These are phyloP conservation scores for Aureobasidium pullulans DNA, from an alignment of 2,329 filamentous ascomycete species.

Conservation along the genomic window DNA sequence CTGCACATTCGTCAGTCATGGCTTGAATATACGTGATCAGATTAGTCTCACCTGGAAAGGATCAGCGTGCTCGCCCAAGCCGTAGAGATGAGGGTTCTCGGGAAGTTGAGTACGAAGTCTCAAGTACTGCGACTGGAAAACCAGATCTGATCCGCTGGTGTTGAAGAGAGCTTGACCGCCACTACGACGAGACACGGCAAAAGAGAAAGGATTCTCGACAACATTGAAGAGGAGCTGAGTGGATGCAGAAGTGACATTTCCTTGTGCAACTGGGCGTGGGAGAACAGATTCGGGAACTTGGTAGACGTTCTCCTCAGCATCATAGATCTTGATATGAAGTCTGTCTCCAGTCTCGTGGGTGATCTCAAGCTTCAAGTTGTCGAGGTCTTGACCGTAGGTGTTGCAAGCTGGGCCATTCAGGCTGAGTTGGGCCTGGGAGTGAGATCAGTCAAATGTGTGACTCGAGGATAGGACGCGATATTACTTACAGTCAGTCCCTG, in stretches of 20 bases:
- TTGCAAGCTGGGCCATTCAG: slow-evolving; percentile 62
- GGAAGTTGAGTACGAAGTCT: slow-evolving; percentile 65
- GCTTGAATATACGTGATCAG: slow-evolving; percentile 16
- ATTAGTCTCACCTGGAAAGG: slow-evolving; percentile 29
- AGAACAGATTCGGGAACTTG: slow-evolving; percentile 66
- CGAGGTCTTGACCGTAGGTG: slow-evolving; percentile 51
- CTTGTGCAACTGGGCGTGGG: slow-evolving; percentile 46
- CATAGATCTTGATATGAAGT: slow-evolving; percentile 69
- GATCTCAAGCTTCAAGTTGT: slow-evolving; percentile 50
- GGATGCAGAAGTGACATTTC: slow-evolving; percentile 17
- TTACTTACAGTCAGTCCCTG: slow-evolving; percentile 50
- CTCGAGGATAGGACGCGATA: neutral
- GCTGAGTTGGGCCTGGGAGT: slow-evolving; percentile 46
- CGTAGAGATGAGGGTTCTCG: slow-evolving; percentile 63
- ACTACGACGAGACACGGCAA: slow-evolving; percentile 52
- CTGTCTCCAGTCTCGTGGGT: slow-evolving; percentile 55
- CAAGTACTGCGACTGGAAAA: slow-evolving; percentile 75
- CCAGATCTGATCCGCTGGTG: slow-evolving; percentile 55
- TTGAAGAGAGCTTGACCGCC: slow-evolving; percentile 60
- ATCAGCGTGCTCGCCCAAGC: slow-evolving; percentile 71
- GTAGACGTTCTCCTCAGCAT: slow-evolving; percentile 61
- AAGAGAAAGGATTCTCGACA: slow-evolving; percentile 56
- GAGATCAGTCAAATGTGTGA: neutral
- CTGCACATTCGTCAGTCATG: slow-evolving; percentile 39
- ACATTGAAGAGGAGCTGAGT: slow-evolving; percentile 42